Evolutionary conservation across 2,329 filamentous ascomycete species (phyloP), one percentile per base, ranked within the genome.

Genomic region (Aspergillus sp.): DNA sequence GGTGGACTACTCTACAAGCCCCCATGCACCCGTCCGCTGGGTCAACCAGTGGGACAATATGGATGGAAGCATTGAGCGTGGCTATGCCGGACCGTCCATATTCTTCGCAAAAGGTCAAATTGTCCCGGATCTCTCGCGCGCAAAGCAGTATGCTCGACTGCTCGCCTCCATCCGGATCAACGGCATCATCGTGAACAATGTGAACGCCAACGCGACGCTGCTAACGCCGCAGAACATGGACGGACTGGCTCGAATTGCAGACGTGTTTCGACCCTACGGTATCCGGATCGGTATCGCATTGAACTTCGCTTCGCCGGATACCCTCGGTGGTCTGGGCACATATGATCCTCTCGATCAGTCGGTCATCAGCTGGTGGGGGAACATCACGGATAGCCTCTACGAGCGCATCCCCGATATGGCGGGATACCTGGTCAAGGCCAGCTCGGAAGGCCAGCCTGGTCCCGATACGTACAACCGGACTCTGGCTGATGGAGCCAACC

Each of bases 21-120:
- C 85, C 0, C 76, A 78, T 51, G 82, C 80, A 0, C 81, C 81
- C 0, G 80, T 89, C 40, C 78, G 86, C 57, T 89, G 86, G 86
- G 79, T 83, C 0, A 89, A 89, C 61, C 81, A 89, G 58, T 89
- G 86, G 86, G 85, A 89, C 64, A 88, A 89, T 58, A 73, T 89
- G 65, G 80, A 86, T 52, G 72, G 85, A 11, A 83, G 78, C 38
- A 83, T 89, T 42, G 86, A 89, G 65, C 75, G 86, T 49, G 86
- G 86, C 16, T 89, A 86, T 59, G 86, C 77, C 3, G 86, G 87
- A 0, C 71, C 76, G 0, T 89, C 85, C 0, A 86, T 89, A 50
- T 89, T 88, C 71, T 89, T 88, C 68, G 69, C 74, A 43, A 71
- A 83, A 48, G 83, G 81, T 45, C 52, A 47, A 7, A 74, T 86